These are phyloP conservation scores for Talaromyces borbonicus DNA, from an alignment of 495 filamentous ascomycete genomes.

Conservation along the genomic window DNA sequence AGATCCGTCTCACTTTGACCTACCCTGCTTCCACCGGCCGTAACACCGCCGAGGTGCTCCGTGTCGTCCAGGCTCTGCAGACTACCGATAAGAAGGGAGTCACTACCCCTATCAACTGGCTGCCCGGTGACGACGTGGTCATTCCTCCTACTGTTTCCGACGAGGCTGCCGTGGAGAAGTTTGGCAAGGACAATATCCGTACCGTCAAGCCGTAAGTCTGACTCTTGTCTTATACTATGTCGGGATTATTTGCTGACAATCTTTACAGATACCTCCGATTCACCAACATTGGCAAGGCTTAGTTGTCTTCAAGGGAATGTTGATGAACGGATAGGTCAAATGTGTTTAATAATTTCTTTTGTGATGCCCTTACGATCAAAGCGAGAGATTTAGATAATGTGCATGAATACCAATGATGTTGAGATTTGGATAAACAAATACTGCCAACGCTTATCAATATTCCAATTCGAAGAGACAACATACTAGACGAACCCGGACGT, in stretches of 20 bases:
- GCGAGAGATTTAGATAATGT: background rate
- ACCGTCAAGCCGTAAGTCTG: constrained; percentile 81
- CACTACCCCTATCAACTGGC: constrained; percentile 91
- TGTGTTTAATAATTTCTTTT: no score
- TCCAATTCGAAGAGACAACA: no score
- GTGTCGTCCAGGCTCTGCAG: constrained; percentile 92
- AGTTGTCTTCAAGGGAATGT: constrained; percentile 10
- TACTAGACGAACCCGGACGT: no score
- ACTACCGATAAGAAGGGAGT: constrained; percentile 94
- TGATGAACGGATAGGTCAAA: no score
- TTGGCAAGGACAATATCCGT: constrained; percentile 64
- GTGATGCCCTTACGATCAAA: constrained; percentile 7
- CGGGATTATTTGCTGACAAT: background rate
- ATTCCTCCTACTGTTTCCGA: constrained; percentile 83
- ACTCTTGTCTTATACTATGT: constrained; percentile 5
- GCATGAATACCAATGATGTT: no score
- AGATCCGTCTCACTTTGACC: constrained; percentile 87
- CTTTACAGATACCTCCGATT: constrained; percentile 34
- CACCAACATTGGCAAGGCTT: constrained; percentile 31
- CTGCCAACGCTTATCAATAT: no score
- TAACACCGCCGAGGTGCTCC: constrained; percentile 91
- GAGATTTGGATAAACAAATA: no score
- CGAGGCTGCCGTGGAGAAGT: constrained; percentile 79
- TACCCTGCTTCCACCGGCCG: constrained; percentile 97
- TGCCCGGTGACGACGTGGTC: constrained; percentile 86